A percentile compares a stretch with the other conserved stretches of the same genome.
Conservation (phyloP, 495 filamentous ascomycete species). For the Neurospora sp. region DNA sequence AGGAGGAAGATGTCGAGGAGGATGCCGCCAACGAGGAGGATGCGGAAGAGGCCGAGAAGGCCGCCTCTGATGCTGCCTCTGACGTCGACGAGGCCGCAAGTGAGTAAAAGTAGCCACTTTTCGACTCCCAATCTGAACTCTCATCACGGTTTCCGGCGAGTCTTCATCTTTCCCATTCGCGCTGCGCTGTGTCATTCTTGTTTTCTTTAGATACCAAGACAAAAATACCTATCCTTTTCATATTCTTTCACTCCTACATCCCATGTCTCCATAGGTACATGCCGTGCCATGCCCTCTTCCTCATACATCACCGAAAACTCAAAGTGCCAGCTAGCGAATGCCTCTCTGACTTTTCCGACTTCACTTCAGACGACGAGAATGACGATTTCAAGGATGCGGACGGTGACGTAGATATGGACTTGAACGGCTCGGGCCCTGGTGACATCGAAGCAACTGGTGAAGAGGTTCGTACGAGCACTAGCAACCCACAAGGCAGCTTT, state of each 20-base stretch:
- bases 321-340: neutral
- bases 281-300: neutral
- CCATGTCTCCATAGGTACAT: neutral
- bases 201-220: neutral
- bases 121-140: neutral
- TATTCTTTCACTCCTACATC: neutral
- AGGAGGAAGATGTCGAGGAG: slow-evolving; percentile 9
- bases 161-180: neutral
- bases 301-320: neutral
- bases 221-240: neutral
- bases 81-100: slow-evolving; percentile 9
- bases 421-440: neutral
- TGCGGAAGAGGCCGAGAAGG: slow-evolving; percentile 11
- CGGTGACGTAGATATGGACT: neutral
- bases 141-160: neutral
- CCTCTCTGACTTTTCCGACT: neutral
- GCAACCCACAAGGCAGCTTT: neutral
- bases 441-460: neutral
- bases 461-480: neutral
- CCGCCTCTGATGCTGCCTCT: neutral
- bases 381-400: neutral
- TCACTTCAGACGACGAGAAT: neutral
- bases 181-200: neutral
- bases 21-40: slow-evolving; percentile 2
- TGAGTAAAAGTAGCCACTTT: slow-evolving; percentile 6